Base-by-base conservation (phyloP, 345 rosid species). In the Pistacia vera region DNA sequence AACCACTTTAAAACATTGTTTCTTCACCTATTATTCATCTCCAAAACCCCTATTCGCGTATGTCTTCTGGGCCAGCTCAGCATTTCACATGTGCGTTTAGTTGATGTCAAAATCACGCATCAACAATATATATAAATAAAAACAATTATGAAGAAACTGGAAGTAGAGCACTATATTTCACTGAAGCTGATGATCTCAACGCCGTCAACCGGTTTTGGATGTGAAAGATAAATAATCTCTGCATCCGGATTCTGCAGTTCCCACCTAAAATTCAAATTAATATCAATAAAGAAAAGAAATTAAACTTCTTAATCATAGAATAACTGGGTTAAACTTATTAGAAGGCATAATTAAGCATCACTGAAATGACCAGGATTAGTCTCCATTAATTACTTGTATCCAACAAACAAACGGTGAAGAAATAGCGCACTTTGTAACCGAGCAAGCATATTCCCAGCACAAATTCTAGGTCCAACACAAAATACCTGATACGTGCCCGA, bases 391-490 rank as follows among this genome's bases (percentile, higher is more conserved):
- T 81, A 86, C 92, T 77, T 86, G 86, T 86, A 83, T 79, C 88
- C 89, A 13, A 78, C 56, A 18, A 80, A 83, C 38, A 89, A 59
- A 71, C 83, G 90, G 69, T 85, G 90, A 46, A 88, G 84, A 28
- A 86, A 62, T 0, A 83, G 61, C 6, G 81, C 84, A 38, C 86
- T 38, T 68, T 83, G 81, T 64, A 73, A 28, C 22, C 84, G 81
- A 67, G 81, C 86, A 35, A 88, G 85, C 86, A 75, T 85, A 77
- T 85, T 84, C 46, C 92, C 87, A 2, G 77, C 72, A 46, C 88
- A 86, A 14, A 82, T 65, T 82, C 86, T 83, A 1, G 71, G 3
- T 17, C 88, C 87, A 8, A 77, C 78, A 4, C 90, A 86, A 70
- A 86, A 86, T 44, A 81, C 88, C 20, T 51, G 79, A 62, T 80